Evolutionary conservation across 441 rosid species (phyloP).

Genomic region (Viola pubescens): DNA sequence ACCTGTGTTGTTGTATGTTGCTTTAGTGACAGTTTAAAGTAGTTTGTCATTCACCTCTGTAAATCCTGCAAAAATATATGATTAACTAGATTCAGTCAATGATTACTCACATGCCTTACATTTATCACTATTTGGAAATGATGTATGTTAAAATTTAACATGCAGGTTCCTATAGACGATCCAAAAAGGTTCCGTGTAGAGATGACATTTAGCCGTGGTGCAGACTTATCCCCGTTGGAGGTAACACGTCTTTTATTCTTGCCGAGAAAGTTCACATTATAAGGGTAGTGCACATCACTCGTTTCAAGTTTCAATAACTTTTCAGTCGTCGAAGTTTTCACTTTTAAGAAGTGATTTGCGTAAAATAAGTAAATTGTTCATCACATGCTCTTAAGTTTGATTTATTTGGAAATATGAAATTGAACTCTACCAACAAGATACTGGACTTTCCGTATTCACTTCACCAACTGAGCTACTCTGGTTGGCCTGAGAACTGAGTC

Average conservation of each 20-base stretch:
- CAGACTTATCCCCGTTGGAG: conserved; percentile 96
- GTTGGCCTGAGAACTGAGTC: too few species aligned
- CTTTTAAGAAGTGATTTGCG: too few species aligned
- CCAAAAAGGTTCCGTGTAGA: conserved; percentile 89
- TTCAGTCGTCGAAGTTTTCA: background rate
- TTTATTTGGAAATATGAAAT: too few species aligned
- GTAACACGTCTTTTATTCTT: conserved; percentile 30
- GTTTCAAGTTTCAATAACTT: conserved; percentile 2
- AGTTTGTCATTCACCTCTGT: background rate
- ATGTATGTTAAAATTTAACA: conserved; percentile 13
- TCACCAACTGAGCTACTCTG: too few species aligned
- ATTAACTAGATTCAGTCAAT: background rate
- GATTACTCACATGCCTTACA: too few species aligned
- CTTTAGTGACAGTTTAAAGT: background rate
- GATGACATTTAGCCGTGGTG: conserved; percentile 97
- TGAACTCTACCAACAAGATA: too few species aligned
- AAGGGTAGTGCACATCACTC: background rate
- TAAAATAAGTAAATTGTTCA: too few species aligned
- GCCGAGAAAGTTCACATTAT: background rate
- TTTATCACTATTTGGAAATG: too few species aligned
- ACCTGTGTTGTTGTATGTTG: background rate
- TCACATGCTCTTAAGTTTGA: too few species aligned
- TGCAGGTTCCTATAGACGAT: conserved; percentile 77
- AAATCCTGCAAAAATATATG: background rate
- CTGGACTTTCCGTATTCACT: too few species aligned